Conservation (phyloP, 2,329 filamentous ascomycete species). For the Didymella lethalis region DNA sequence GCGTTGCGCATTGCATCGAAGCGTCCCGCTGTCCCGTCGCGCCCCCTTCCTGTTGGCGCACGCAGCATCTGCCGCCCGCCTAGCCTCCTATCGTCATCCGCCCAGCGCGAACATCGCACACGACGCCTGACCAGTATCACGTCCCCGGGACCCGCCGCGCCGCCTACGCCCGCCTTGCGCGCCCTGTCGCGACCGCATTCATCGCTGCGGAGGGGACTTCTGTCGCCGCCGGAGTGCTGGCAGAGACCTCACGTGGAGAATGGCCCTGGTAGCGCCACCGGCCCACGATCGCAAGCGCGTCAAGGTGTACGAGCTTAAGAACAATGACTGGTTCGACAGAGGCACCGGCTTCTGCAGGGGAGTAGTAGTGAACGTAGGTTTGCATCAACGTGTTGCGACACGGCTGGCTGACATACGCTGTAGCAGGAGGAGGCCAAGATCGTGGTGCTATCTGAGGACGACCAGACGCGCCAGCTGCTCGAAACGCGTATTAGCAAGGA, state of each 20-base stretch:
- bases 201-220: conserved; percentile 47
- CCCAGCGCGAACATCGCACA: conserved; percentile 31
- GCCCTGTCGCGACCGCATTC: conserved; percentile 37
- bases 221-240: conserved; percentile 46
- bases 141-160: conserved; percentile 13
- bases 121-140: conserved; percentile 23
- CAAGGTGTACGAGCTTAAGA: conserved; percentile 98
- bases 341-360: conserved; percentile 96
- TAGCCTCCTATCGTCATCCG: conserved; percentile 33
- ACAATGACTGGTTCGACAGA: conserved; percentile 99
- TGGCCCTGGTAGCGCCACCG: conserved; percentile 54
- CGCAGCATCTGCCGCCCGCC: conserved; percentile 25
- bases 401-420: conserved; percentile 57
- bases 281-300: conserved; percentile 71
- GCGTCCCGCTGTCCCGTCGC: conserved; percentile 9
- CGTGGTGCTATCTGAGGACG: conserved; percentile 91
- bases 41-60: conserved; percentile 5
- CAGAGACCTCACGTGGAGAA: conserved; percentile 40
- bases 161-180: conserved; percentile 26
- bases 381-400: conserved; percentile 10
- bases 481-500: conserved; percentile 92
- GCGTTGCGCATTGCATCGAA: conserved; percentile 13
- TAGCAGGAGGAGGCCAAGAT: conserved; percentile 83
- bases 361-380: conserved; percentile 73
- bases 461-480: conserved; percentile 81